phyloP scores from a whole-genome alignment of 2,329 filamentous ascomycete genomes.

The Golovinomyces cichoracearum region DNA sequence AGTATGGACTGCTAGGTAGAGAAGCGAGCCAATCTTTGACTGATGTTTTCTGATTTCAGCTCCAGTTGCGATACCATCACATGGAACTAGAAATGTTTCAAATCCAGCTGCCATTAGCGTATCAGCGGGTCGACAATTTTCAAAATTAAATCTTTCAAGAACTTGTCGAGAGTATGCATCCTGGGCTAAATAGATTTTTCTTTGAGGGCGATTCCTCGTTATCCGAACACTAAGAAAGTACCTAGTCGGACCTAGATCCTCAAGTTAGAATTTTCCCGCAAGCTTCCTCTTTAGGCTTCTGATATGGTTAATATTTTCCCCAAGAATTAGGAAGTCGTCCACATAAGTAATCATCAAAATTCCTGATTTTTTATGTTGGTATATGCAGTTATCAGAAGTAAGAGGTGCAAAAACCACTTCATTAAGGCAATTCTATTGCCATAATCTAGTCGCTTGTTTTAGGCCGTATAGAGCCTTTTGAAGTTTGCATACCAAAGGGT shows the following conservation, averaged over 20 bases:
- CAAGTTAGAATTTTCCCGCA: neutral
- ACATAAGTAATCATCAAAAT: neutral
- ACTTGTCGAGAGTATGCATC: neutral
- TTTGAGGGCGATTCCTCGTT: neutral
- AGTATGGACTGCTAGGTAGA: neutral
- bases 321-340: neutral
- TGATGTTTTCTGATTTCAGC: neutral
- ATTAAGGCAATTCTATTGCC: neutral
- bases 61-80: neutral
- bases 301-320: neutral
- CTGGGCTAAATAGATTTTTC: neutral
- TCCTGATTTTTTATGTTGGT: neutral
- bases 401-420: neutral
- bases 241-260: neutral
- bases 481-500: slow-evolving; percentile 1
- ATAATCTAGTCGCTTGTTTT: neutral
- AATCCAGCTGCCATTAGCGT: neutral
- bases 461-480: neutral
- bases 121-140: neutral
- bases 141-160: neutral
- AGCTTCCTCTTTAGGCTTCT: neutral
- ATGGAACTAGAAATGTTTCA: neutral
- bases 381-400: neutral
- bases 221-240: slow-evolving; percentile 1
- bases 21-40: neutral